phyloP scores from a whole-genome alignment of 306 rosid genomes.

The Prunus salicina region DNA sequence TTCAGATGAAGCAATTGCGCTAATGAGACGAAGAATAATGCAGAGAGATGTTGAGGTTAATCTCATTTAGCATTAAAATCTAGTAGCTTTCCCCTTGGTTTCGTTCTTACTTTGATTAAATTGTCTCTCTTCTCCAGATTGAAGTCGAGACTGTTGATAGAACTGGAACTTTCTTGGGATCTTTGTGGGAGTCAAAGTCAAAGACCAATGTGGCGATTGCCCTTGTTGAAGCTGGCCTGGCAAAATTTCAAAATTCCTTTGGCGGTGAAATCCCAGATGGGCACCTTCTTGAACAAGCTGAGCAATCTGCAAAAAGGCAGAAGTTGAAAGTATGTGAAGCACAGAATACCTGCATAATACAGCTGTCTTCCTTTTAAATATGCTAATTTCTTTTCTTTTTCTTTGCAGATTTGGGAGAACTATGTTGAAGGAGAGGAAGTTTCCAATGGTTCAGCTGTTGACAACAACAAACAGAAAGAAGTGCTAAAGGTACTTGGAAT shows the following conservation, averaged over 20 bases:
- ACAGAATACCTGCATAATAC: neutral
- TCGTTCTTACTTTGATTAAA: slow-evolving; percentile 11
- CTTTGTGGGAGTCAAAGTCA: slow-evolving; percentile 86
- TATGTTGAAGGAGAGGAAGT: slow-evolving; percentile 95
- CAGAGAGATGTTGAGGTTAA: slow-evolving; percentile 97
- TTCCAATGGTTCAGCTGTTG: slow-evolving; percentile 60
- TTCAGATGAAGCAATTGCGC: slow-evolving; percentile 92
- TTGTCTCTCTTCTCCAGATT: slow-evolving; percentile 43
- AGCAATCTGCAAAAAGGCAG: slow-evolving; percentile 73
- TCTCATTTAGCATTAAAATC: slow-evolving; percentile 19
- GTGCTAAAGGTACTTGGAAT: slow-evolving; percentile 72
- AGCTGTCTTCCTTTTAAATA: slow-evolving; percentile 13
- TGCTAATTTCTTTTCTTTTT: slow-evolving; percentile 31
- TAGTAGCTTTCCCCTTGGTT: slow-evolving; percentile 7
- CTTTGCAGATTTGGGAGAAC: slow-evolving; percentile 87
- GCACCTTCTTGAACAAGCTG: slow-evolving; percentile 81
- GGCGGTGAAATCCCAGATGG: slow-evolving; percentile 87
- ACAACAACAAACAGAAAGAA: slow-evolving; percentile 82
- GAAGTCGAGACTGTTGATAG: slow-evolving; percentile 95
- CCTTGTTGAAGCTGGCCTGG: slow-evolving; percentile 93
- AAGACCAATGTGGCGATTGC: slow-evolving; percentile 63
- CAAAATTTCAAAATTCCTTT: slow-evolving; percentile 82
- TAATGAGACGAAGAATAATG: slow-evolving; percentile 96
- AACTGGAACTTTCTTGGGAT: slow-evolving; percentile 96
- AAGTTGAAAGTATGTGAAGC: slow-evolving; percentile 75